Evolutionary conservation across 495 filamentous ascomycete species (phyloP), one percentile per base, ranked within the genome.

Genomic region (Aspergillus kassunensis): DNA sequence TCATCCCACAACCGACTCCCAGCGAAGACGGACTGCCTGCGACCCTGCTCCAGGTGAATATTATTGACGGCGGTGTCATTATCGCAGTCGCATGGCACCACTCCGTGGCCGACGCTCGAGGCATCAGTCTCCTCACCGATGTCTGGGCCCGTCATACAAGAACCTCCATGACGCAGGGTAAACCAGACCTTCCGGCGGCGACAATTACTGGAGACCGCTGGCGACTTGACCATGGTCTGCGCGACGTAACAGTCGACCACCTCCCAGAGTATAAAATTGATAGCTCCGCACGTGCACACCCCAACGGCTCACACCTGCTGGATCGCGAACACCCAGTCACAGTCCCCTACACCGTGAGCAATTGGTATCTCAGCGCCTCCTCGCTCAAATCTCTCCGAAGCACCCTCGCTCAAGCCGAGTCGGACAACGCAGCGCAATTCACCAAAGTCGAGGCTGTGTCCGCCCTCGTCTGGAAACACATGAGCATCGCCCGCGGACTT

Each of bases 391-490:
- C 40, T 5, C 41, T 52, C 2, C 49, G 49, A 5, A 25, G 23
- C 1, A 13, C 31, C 5, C 41, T 52, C 19, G 40, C 49, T 4
- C 30, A 39, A 20, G 31, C 41, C 30, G 41, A 52, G 2, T 36
- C 40, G 7, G 41, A 29, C 25, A 43, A 42, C 10, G 36, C 48
- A 2, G 21, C 49, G 8, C 49, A 52, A 15, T 52, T 52, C 40
- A 52, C 49, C 1, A 43, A 52, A 8, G 49, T 52, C n/a, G 49
- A 52, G 24, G 40, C 41, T 18, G 49, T 52, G 25, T 52, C 49
- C 13, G 49, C 49, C 20, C 40, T 52, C 2, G 49, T 44, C 18
- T 52, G 49, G 49, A 52, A 52, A 36, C 49, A 52, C 49, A 16
- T 44, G 27, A 52, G 49, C 31, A 52, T 52, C 41, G 49, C 49